Evolutionary conservation across 2,329 filamentous ascomycete species (phyloP).

Genomic region (Trichoderma sp.): DNA sequence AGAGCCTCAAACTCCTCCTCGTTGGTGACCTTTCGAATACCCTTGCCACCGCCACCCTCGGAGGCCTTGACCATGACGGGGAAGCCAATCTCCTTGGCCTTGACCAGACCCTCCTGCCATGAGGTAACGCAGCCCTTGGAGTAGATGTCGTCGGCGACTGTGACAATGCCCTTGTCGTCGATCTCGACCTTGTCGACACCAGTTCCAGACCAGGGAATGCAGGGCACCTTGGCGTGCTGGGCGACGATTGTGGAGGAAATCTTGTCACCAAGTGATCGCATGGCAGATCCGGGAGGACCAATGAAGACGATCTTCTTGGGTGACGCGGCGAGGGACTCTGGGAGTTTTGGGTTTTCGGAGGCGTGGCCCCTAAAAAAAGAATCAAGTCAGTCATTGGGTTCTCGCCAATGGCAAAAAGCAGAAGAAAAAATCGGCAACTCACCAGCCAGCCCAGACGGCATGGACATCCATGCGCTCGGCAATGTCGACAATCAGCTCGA

Average conservation of each 20-base stretch:
- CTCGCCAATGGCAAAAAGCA: background rate
- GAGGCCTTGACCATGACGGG: slow-evolving; percentile 99
- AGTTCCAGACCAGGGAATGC: slow-evolving; percentile 98
- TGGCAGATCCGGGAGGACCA: slow-evolving; percentile 93
- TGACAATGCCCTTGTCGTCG: slow-evolving; percentile 83
- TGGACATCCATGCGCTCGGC: slow-evolving; percentile 98
- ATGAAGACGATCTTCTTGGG: slow-evolving; percentile 99
- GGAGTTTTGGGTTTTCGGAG: slow-evolving; percentile 96
- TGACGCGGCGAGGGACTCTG: slow-evolving; percentile 91
- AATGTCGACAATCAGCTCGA: slow-evolving; percentile 97
- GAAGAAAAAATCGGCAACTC: slow-evolving; percentile 36
- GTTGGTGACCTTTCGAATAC: slow-evolving; percentile 89
- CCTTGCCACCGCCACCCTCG: slow-evolving; percentile 97
- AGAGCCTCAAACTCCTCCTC: slow-evolving; percentile 82
- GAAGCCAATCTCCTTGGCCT: slow-evolving; percentile 89
- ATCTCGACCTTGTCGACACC: slow-evolving; percentile 80
- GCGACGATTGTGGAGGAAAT: slow-evolving; percentile 99
- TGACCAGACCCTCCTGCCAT: slow-evolving; percentile 83
- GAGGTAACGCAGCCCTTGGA: slow-evolving; percentile 86
- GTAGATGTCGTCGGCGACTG: slow-evolving; percentile 82
- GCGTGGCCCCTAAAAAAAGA: slow-evolving; percentile 75
- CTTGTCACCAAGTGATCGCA: slow-evolving; percentile 99
- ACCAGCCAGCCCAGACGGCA: slow-evolving; percentile 99
- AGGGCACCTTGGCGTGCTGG: slow-evolving; percentile 92
- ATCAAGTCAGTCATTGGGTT: background rate